Evolutionary conservation across 805 yeast species (phyloP).

Genomic region (Pichia insulana): DNA sequence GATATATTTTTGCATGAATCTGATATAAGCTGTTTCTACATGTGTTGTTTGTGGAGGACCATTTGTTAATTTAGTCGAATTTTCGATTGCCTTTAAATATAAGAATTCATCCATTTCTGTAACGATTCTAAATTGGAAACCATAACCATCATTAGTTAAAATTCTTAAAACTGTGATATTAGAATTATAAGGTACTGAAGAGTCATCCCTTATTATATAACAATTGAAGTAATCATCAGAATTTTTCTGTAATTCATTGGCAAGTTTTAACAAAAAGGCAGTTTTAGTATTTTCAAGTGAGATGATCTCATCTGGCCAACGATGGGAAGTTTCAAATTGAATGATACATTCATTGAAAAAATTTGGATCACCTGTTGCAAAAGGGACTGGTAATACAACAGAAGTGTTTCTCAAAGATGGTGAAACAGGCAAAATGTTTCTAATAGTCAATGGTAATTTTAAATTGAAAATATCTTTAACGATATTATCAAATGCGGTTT

Average conservation of each 20-base stretch:
- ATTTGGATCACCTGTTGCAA: constrained; percentile 64
- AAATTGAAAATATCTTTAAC: constrained; percentile 35
- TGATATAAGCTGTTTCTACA: constrained; percentile 52
- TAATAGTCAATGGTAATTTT: constrained; percentile 62
- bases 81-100: constrained; percentile 62
- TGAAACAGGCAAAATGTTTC: constrained; percentile 65
- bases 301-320: constrained; percentile 89
- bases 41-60: constrained; percentile 50
- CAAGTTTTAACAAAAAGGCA: constrained; percentile 72
- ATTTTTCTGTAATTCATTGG: constrained; percentile 36
- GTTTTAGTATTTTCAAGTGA: constrained; percentile 86
- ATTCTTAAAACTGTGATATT: constrained; percentile 52
- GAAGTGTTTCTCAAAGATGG: constrained; percentile 72
- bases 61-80: constrained; percentile 27
- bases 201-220: constrained; percentile 55
- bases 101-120: constrained; percentile 79
- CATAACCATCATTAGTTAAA: constrained; percentile 83
- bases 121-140: constrained; percentile 65
- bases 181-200: constrained; percentile 54
- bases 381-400: constrained; percentile 71
- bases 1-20: constrained; percentile 55
- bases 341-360: constrained; percentile 73
- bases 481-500: constrained; percentile 44
- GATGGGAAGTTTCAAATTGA: constrained; percentile 82
- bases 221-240: constrained; percentile 35